These are phyloP conservation scores for Pseudogymnoascus sp. DNA, from an alignment of 2,329 filamentous ascomycete species.

Conservation along the genomic window DNA sequence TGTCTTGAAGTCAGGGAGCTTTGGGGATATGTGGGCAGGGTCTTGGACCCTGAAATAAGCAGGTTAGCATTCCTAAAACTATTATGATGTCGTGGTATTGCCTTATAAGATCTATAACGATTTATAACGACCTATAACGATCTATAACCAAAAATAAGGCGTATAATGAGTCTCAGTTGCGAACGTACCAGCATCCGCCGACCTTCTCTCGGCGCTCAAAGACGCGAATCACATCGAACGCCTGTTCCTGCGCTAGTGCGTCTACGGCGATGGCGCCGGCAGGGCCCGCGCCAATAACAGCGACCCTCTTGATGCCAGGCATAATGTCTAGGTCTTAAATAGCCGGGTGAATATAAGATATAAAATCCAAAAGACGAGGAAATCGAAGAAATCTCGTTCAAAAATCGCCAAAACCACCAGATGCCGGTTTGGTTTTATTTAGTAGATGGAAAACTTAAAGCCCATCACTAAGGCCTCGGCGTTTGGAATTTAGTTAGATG, in stretches of 20 bases:
- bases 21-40: conserved; percentile 29
- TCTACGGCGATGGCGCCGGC: conserved; percentile 53
- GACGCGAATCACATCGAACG: conserved; percentile 50
- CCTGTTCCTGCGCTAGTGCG: conserved; percentile 49
- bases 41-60: conserved; percentile 33
- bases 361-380: not conserved
- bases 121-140: not conserved
- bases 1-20: conserved; percentile 36
- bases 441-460: not conserved
- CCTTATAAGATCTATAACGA: not conserved
- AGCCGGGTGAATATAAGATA: not conserved
- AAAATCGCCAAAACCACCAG: not conserved
- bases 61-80: not conserved
- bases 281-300: conserved; percentile 54
- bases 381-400: not conserved
- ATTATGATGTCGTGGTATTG: not conserved
- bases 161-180: not conserved
- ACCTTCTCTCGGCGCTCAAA: conserved; percentile 53
- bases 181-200: conserved; percentile 50
- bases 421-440: not conserved
- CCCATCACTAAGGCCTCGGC: not conserved
- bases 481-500: not conserved
- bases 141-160: not conserved
- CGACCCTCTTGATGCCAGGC: conserved; percentile 34
- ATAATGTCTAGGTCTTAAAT: not conserved